Conservation (phyloP, 2,329 filamentous ascomycete species). For the Didymella exigua region DNA sequence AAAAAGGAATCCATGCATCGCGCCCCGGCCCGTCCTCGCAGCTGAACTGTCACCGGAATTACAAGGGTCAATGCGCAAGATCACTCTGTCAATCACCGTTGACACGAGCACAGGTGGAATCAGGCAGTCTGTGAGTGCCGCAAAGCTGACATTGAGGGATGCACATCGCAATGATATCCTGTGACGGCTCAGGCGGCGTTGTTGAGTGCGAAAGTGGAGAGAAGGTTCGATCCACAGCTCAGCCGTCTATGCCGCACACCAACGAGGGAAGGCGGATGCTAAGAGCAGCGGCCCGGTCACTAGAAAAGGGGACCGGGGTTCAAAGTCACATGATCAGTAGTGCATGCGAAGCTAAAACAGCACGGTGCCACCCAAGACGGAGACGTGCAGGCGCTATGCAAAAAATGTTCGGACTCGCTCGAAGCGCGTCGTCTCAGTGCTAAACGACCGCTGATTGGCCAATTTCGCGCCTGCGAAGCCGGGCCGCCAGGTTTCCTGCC, state of each 20-base stretch:
- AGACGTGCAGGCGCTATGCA: slow-evolving; percentile 25
- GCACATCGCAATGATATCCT: background rate
- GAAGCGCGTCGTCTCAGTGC: slow-evolving; percentile 19
- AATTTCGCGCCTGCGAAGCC: slow-evolving; percentile 23
- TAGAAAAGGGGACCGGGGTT: slow-evolving; percentile 30
- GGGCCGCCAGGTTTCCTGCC: slow-evolving; percentile 18
- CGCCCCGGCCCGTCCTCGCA: slow-evolving; percentile 43
- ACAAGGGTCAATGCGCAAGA: slow-evolving; percentile 31
- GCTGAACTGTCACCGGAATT: slow-evolving; percentile 39
- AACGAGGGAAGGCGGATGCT: slow-evolving; percentile 22
- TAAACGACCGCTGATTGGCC: slow-evolving; percentile 41
- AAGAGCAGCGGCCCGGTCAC: slow-evolving; percentile 29
- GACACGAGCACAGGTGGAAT: background rate
- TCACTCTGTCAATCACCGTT: background rate
- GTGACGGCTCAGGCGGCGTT: background rate
- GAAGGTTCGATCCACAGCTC: slow-evolving; percentile 11
- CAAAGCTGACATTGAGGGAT: background rate
- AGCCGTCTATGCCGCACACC: slow-evolving; percentile 18
- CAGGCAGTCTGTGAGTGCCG: background rate
- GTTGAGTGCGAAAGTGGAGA: slow-evolving; percentile 3
- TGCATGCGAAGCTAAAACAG: slow-evolving; percentile 24
- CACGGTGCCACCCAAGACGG: slow-evolving; percentile 22
- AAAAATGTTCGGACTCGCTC: slow-evolving; percentile 25
- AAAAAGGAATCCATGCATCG: slow-evolving; percentile 36
- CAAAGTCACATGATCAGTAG: slow-evolving; percentile 26